These are phyloP conservation scores for Saturnispora sanitii DNA, from an alignment of 805 yeast genomes.

Conservation along the genomic window DNA sequence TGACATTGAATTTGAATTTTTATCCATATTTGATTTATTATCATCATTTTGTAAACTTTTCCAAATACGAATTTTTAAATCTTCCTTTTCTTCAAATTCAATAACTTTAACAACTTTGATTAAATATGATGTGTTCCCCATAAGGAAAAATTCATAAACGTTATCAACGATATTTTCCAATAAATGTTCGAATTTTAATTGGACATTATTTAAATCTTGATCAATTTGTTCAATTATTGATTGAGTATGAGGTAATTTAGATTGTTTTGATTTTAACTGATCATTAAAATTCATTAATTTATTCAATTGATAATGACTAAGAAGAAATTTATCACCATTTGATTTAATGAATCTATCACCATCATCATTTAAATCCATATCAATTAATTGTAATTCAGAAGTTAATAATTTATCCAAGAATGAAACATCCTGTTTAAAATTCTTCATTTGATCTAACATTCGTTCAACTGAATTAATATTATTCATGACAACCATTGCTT, in stretches of 20 bases:
- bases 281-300: conserved; percentile 72
- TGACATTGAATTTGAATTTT: conserved; percentile 17
- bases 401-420: conserved; percentile 46
- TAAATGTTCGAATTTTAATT: conserved; percentile 53
- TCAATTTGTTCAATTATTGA: conserved; percentile 54
- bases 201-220: conserved; percentile 36
- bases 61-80: conserved; percentile 37
- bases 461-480: conserved; percentile 60
- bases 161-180: conserved; percentile 56
- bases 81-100: conserved; percentile 74
- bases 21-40: conserved; percentile 4
- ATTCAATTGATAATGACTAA: conserved; percentile 61
- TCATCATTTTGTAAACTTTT: conserved; percentile 11
- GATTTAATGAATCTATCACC: conserved; percentile 19
- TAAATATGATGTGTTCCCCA: conserved; percentile 56
- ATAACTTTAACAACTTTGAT: conserved; percentile 67
- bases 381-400: conserved; percentile 23
- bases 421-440: conserved; percentile 42
- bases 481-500: conserved; percentile 58
- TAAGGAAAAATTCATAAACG: conserved; percentile 56
- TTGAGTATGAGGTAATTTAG: conserved; percentile 47
- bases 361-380: conserved; percentile 14
- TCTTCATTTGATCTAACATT: conserved; percentile 52
- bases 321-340: conserved; percentile 45
- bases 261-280: conserved; percentile 45